Evolutionary conservation across 169 alveolate genomes (phyloP).

Genomic region (Cryptosporidium viatorum): DNA sequence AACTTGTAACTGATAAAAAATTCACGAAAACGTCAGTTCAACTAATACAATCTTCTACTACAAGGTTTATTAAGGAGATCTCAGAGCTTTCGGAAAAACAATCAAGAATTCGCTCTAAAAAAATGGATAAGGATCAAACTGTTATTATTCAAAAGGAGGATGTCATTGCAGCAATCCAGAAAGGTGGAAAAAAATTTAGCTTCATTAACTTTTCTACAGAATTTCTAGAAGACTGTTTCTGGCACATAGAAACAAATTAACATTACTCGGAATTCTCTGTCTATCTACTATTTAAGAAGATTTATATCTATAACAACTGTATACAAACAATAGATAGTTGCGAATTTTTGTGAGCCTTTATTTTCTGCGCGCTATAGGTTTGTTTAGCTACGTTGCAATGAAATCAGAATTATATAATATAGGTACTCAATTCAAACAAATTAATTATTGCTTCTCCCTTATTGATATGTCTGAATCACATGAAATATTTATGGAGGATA

Average conservation of each 20-base stretch:
- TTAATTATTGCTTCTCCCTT: background rate
- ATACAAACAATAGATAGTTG: background rate
- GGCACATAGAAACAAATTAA: background rate
- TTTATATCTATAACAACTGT: background rate
- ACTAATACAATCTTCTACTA: constrained; percentile 10
- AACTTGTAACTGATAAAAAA: constrained; percentile 28
- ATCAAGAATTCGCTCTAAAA: constrained; percentile 28
- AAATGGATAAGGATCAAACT: background rate
- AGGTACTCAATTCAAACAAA: background rate
- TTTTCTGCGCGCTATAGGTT: background rate
- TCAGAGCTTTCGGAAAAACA: constrained; percentile 67
- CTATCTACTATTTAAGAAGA: background rate
- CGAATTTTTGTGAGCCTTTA: background rate
- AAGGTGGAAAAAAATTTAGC: constrained; percentile 55
- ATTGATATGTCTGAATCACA: constrained; percentile 39
- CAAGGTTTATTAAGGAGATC: constrained; percentile 26
- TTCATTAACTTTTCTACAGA: constrained; percentile 45
- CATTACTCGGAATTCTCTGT: background rate
- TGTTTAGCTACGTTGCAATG: background rate
- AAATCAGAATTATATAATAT: background rate
- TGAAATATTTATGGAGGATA: constrained; percentile 67
- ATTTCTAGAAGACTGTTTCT: constrained; percentile 42
- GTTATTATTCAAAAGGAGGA: constrained; percentile 44
- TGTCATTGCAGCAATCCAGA: constrained; percentile 46
- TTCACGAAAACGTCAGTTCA: constrained; percentile 30